phyloP scores from a whole-genome alignment of 371 early-diverging fungal genomes.

The Rhizomucor miehei region DNA sequence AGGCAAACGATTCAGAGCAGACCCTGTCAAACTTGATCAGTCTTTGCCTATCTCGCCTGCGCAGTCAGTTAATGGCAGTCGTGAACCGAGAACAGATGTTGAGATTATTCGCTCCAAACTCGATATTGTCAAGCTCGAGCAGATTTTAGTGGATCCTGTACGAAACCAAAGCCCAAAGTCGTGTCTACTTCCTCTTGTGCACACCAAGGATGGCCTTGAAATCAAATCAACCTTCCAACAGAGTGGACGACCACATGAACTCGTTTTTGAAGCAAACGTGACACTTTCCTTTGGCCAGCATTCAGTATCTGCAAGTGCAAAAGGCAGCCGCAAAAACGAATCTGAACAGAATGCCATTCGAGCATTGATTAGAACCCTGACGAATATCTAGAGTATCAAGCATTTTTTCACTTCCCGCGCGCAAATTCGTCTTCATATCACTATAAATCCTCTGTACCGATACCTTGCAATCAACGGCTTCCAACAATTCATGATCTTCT shows the following conservation, averaged over 20 bases:
- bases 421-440: too few species aligned
- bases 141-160: conserved; percentile 1
- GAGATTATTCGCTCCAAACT: not conserved
- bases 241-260: not conserved
- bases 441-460: too few species aligned
- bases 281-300: not conserved
- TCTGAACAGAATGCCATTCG: not conserved
- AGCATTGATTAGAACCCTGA: not conserved
- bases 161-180: conserved; percentile 1
- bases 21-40: not conserved
- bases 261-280: not conserved
- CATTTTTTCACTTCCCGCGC: not conserved
- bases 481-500: too few species aligned
- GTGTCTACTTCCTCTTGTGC: not conserved
- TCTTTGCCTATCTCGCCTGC: too few species aligned
- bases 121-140: not conserved
- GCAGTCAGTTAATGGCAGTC: too few species aligned
- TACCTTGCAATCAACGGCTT: too few species aligned
- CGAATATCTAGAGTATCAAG: not conserved
- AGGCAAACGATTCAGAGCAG: not conserved
- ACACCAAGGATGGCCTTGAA: not conserved
- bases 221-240: not conserved
- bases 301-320: not conserved
- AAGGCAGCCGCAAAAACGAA: not conserved
- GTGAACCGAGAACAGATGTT: not conserved